Percentiles rank a stretch among this genome's conserved stretches.
phyloP scores from a whole-genome alignment of 2,329 filamentous ascomycete genomes.

The Monosporascus ibericus region DNA sequence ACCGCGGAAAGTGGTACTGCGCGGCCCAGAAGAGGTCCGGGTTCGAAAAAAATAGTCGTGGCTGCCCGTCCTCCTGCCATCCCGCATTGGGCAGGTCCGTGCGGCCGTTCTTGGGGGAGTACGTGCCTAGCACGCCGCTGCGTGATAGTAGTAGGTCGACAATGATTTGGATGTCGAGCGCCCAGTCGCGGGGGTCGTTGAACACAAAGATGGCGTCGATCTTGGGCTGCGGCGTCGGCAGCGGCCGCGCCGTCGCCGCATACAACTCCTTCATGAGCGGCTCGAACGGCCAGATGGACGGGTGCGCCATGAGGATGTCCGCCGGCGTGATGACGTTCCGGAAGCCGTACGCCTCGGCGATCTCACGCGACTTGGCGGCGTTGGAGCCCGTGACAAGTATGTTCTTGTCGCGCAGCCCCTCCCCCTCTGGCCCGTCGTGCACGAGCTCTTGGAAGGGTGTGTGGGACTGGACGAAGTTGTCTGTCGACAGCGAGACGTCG shows the following conservation, averaged over 20 bases:
- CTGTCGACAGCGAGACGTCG: constrained; percentile 55
- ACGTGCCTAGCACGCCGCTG: constrained; percentile 73
- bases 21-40: constrained; percentile 87
- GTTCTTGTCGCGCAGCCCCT: constrained; percentile 55
- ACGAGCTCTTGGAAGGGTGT: constrained; percentile 77
- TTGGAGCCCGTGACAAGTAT: constrained; percentile 69
- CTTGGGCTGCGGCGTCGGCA: constrained; percentile 53
- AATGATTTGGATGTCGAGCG: constrained; percentile 79
- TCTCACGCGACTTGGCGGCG: constrained; percentile 58
- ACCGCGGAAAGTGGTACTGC: constrained; percentile 73
- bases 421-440: constrained; percentile 35
- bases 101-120: constrained; percentile 66
- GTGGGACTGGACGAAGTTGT: constrained; percentile 82
- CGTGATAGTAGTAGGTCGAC: constrained; percentile 75
- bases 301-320: constrained; percentile 71
- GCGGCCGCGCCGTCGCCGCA: constrained; percentile 46
- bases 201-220: constrained; percentile 91
- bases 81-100: constrained; percentile 60
- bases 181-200: constrained; percentile 96
- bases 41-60: constrained; percentile 81
- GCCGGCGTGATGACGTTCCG: constrained; percentile 76
- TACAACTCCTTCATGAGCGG: constrained; percentile 59
- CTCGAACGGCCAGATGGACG: constrained; percentile 78
- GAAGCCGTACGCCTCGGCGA: constrained; percentile 77
- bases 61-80: constrained; percentile 79